Evolutionary conservation across 768 basidiomycete species (phyloP).

Genomic region (Piloderma croceum): DNA sequence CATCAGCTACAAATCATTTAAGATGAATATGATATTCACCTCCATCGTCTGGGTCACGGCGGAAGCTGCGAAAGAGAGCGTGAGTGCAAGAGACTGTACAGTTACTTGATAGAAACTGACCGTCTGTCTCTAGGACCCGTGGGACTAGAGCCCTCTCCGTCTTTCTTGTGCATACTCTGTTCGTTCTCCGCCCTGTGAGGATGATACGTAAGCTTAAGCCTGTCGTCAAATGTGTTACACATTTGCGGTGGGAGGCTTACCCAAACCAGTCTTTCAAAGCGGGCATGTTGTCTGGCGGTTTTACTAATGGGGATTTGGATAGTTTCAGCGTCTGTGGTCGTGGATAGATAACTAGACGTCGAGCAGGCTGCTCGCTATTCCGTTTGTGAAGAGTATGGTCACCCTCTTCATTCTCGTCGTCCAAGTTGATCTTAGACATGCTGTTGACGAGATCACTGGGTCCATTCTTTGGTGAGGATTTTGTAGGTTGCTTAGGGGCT

Average conservation of each 20-base stretch:
- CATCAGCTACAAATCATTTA: too few species aligned
- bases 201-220: conserved; percentile 20
- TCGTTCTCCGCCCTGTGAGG: conserved; percentile 52
- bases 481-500: too few species aligned
- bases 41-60: conserved; percentile 71
- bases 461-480: too few species aligned
- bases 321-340: conserved; percentile 64
- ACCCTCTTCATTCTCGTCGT: too few species aligned
- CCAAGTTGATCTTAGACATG: too few species aligned
- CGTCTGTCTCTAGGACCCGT: conserved; percentile 61
- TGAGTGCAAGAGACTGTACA: conserved; percentile 13
- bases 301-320: conserved; percentile 70
- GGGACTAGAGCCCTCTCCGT: conserved; percentile 52
- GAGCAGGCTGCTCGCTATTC: conserved; percentile 21
- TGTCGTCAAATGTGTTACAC: conserved; percentile 12
- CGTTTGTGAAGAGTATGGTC: too few species aligned
- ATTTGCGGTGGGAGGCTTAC: conserved; percentile 38
- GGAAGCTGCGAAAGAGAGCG: conserved; percentile 46
- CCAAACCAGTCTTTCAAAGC: conserved; percentile 85
- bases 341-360: conserved; percentile 61
- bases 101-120: conserved; percentile 31
- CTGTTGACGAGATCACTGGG: too few species aligned
- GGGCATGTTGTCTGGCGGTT: conserved; percentile 71
- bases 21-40: too few species aligned
- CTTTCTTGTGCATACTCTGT: conserved; percentile 61